Evolutionary conservation across 2,329 filamentous ascomycete genomes (phyloP).

Genomic region (Alternaria arborescens): DNA sequence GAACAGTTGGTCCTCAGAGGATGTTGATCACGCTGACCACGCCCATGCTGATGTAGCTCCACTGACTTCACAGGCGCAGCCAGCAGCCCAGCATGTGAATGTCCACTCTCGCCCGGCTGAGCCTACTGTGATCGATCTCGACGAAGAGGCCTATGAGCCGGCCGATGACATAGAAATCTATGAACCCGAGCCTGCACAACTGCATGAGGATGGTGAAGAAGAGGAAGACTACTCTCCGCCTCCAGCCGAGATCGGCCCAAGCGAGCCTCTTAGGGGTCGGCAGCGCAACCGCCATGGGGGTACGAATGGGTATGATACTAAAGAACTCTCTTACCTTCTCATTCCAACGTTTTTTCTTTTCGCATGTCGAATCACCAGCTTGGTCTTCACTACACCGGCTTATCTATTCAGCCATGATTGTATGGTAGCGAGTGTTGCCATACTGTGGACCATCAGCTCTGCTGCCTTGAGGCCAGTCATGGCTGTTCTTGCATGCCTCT

Average conservation of each 20-base stretch:
- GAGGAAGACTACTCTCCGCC: constrained; percentile 58
- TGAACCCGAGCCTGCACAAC: constrained; percentile 42
- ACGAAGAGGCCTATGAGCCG: constrained; percentile 51
- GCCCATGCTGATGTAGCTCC: constrained; percentile 41
- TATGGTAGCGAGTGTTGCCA: background rate
- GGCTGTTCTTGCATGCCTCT: background rate
- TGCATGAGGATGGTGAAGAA: constrained; percentile 44
- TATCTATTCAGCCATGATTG: background rate
- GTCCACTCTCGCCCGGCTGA: constrained; percentile 23
- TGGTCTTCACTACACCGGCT: background rate
- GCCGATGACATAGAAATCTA: constrained; percentile 52
- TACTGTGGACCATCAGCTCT: background rate
- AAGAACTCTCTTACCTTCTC: constrained; percentile 16
- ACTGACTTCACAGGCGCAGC: constrained; percentile 40
- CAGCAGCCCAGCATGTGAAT: constrained; percentile 29
- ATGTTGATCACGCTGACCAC: constrained; percentile 44
- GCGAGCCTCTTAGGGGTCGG: constrained; percentile 37
- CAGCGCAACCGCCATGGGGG: constrained; percentile 35
- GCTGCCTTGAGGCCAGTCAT: background rate
- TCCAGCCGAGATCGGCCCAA: constrained; percentile 51
- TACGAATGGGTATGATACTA: constrained; percentile 44
- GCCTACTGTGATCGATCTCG: constrained; percentile 47
- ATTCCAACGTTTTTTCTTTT: constrained; percentile 32
- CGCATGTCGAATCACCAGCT: background rate
- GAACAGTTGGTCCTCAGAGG: constrained; percentile 75